Percentiles rank a stretch among this genome's conserved stretches.
These are phyloP conservation scores for Chalciporus pseudorubinellus DNA, from an alignment of 768 basidiomycete genomes.

Conservation along the genomic window DNA sequence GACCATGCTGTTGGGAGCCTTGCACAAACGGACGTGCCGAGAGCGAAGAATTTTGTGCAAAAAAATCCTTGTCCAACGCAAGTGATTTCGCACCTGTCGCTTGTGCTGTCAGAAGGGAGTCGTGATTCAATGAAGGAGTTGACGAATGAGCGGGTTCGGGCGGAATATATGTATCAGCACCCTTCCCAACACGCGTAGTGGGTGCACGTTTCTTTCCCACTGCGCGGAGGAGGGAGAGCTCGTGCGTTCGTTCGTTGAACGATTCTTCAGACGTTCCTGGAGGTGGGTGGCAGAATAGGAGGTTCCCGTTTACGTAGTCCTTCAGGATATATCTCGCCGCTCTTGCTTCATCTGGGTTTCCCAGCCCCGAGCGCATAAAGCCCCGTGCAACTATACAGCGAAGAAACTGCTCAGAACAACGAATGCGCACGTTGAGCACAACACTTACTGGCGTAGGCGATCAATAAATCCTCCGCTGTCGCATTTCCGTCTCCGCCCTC, in stretches of 20 bases:
- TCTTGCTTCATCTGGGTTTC: slow-evolving; percentile 95
- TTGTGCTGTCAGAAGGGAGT: slow-evolving; percentile 26
- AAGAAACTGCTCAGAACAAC: slow-evolving; percentile 15
- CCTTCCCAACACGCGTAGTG: slow-evolving; percentile 78
- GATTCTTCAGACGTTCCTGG: slow-evolving; percentile 59
- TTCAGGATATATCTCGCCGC: slow-evolving; percentile 91
- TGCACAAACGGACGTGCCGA: slow-evolving; percentile 64
- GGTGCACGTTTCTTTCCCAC: slow-evolving; percentile 88
- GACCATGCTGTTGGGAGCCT: slow-evolving; percentile 53
- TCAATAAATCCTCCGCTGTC: slow-evolving; percentile 76
- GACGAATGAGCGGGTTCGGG: background rate
- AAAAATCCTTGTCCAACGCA: slow-evolving; percentile 82
- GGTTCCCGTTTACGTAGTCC: slow-evolving; percentile 94
- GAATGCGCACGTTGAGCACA: background rate
- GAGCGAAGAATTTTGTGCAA: slow-evolving; percentile 52
- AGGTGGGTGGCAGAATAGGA: slow-evolving; percentile 90
- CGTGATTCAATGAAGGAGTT: slow-evolving; percentile 11
- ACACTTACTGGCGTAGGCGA: slow-evolving; percentile 88
- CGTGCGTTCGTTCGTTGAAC: slow-evolving; percentile 75
- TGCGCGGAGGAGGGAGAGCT: slow-evolving; percentile 54
- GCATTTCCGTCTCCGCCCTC: slow-evolving; percentile 82
- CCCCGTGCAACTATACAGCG: slow-evolving; percentile 79
- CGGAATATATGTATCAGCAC: slow-evolving; percentile 78
- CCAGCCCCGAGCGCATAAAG: slow-evolving; percentile 89
- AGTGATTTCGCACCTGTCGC: slow-evolving; percentile 51